These are phyloP conservation scores for Trichoderma pleuroti DNA, from an alignment of 2,329 filamentous ascomycete species.

Conservation along the genomic window DNA sequence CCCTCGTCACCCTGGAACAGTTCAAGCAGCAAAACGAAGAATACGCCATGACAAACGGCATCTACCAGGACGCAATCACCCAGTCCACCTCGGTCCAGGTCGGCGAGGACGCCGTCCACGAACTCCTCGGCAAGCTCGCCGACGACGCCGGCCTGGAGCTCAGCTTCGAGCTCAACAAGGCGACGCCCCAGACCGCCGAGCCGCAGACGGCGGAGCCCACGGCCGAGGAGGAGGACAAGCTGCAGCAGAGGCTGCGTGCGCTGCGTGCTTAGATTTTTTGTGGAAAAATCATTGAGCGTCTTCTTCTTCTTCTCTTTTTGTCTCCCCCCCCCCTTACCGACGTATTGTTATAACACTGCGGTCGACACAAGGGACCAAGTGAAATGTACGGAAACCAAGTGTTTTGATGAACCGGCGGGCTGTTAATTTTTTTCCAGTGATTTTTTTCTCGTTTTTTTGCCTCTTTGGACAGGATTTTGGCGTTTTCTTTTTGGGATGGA, in stretches of 20 bases:
- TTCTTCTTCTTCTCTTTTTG: background rate
- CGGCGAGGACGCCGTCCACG: slow-evolving; percentile 80
- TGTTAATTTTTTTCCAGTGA: background rate
- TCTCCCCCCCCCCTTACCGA: background rate
- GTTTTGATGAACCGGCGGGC: background rate
- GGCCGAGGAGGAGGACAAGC: slow-evolving; percentile 73
- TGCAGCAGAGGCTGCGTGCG: slow-evolving; percentile 59
- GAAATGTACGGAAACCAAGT: background rate
- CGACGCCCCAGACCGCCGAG: slow-evolving; percentile 55
- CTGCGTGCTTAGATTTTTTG: slow-evolving; percentile 44
- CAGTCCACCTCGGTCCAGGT: slow-evolving; percentile 71
- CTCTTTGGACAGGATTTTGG: background rate
- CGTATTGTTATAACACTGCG: background rate
- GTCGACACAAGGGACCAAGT: background rate
- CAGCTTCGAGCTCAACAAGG: slow-evolving; percentile 65
- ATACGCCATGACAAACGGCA: slow-evolving; percentile 63
- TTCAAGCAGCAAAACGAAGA: slow-evolving; percentile 62
- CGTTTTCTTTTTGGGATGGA: background rate
- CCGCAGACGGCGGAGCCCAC: slow-evolving; percentile 63
- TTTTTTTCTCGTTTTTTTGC: no score
- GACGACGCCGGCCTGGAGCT: slow-evolving; percentile 86
- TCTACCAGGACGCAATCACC: slow-evolving; percentile 82
- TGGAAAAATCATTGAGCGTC: background rate
- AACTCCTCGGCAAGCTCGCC: slow-evolving; percentile 78
- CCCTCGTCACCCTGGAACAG: slow-evolving; percentile 58